Percentiles rank a stretch among this genome's conserved stretches.
Evolutionary conservation across 1,284 basidiomycete species (phyloP).

Genomic region (Waitea zeae): DNA sequence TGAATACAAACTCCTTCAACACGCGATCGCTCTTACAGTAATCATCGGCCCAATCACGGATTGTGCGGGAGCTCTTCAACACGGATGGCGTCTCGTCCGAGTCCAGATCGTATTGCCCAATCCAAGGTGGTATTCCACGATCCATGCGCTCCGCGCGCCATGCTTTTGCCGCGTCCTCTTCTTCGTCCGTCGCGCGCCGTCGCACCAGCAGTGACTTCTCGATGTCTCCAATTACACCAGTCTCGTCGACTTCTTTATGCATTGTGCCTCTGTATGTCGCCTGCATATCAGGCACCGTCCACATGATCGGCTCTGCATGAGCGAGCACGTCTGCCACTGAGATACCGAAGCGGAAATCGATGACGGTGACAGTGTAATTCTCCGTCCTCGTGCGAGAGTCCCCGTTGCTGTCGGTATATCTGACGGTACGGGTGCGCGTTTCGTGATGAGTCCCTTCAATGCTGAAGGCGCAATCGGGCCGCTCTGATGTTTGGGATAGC

Average conservation of each 20-base stretch:
- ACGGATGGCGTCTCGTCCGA: slow-evolving; percentile 8
- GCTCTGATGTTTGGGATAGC: slow-evolving; percentile 29
- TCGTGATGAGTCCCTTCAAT: slow-evolving; percentile 44
- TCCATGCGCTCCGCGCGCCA: slow-evolving; percentile 8
- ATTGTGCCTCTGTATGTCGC: slow-evolving; percentile 18
- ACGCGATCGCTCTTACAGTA: slow-evolving; percentile 29
- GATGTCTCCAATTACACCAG: no score
- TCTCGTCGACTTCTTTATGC: slow-evolving; percentile 12
- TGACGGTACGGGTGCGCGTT: slow-evolving; percentile 29
- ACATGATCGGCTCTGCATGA: slow-evolving; percentile 14
- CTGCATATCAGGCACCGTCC: slow-evolving; percentile 16
- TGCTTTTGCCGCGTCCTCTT: slow-evolving; percentile 11
- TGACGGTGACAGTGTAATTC: slow-evolving; percentile 28
- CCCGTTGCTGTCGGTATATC: slow-evolving; percentile 14
- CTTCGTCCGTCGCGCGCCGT: slow-evolving; percentile 9
- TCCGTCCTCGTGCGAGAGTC: slow-evolving; percentile 18
- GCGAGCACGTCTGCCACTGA: slow-evolving; percentile 27
- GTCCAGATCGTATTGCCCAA: slow-evolving; percentile 9
- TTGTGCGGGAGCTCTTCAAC: slow-evolving; percentile 21
- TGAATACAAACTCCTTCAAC: slow-evolving; percentile 35
- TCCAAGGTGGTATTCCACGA: slow-evolving; percentile 16
- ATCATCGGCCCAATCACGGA: slow-evolving; percentile 40
- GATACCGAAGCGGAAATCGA: slow-evolving; percentile 51
- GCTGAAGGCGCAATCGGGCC: slow-evolving; percentile 31
- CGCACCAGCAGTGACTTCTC: no score